Conservation (phyloP, 2,329 filamentous ascomycete species). For the Botryotinia convoluta region DNA sequence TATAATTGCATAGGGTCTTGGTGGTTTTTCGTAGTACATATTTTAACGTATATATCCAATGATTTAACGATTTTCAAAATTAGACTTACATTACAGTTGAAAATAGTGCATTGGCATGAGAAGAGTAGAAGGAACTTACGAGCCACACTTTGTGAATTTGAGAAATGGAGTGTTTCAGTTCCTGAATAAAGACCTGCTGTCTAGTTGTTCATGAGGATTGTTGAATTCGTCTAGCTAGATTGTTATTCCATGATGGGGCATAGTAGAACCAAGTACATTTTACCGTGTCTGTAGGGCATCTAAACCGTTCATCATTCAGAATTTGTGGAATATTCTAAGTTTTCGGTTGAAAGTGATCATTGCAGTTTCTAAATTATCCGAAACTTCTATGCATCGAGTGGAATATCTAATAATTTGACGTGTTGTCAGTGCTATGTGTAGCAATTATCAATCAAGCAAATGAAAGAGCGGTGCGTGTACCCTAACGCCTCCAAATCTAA, state of each 20-base stretch:
- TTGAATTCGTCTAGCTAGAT: background rate
- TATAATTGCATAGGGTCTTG: background rate
- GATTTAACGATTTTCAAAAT: background rate
- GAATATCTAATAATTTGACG: background rate
- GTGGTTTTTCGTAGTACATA: background rate
- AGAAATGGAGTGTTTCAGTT: background rate
- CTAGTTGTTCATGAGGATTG: background rate
- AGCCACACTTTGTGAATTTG: background rate
- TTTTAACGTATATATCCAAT: slow-evolving; percentile 6
- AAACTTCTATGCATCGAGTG: background rate
- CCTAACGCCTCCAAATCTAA: background rate
- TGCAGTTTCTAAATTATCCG: background rate
- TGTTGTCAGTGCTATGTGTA: background rate
- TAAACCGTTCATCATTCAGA: background rate
- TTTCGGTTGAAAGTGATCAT: no score
- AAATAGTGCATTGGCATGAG: background rate
- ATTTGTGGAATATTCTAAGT: accelerated
- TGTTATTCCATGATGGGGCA: no score
- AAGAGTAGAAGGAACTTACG: background rate
- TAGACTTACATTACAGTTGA: background rate
- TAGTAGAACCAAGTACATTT: background rate
- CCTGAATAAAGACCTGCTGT: background rate
- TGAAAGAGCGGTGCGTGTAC: background rate
- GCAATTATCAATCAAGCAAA: background rate
- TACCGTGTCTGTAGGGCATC: no score